phyloP scores from a whole-genome alignment of 2,329 filamentous ascomycete species.

The Gremmenia infestans region DNA sequence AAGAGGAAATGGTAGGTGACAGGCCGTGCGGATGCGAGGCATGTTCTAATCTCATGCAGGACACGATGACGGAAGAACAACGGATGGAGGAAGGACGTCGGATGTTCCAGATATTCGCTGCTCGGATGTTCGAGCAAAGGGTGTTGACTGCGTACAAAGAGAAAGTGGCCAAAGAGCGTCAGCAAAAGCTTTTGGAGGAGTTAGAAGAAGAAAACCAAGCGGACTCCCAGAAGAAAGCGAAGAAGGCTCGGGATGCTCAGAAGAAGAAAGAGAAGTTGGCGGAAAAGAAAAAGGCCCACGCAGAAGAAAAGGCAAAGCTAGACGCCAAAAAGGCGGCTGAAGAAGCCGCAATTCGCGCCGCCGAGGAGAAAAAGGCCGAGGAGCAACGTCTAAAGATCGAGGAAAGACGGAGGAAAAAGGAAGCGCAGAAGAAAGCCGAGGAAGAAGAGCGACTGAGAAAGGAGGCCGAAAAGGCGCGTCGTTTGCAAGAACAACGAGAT shows the following conservation, averaged over 20 bases:
- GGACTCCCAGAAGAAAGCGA: constrained; percentile 76
- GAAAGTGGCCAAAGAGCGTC: constrained; percentile 90
- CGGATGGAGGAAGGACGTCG: constrained; percentile 96
- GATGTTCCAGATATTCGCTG: constrained; percentile 99
- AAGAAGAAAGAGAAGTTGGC: constrained; percentile 93
- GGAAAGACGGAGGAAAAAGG: constrained; percentile 86
- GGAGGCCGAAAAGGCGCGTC: constrained; percentile 77
- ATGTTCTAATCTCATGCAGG: constrained; percentile 52
- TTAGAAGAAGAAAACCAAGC: constrained; percentile 77
- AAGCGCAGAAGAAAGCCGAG: constrained; percentile 82
- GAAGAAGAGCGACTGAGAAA: constrained; percentile 83
- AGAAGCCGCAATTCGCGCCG: constrained; percentile 69
- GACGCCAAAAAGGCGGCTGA: constrained; percentile 88
- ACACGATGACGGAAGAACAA: constrained; percentile 95
- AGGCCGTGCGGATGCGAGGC: constrained; percentile 14
- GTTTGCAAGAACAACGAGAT: constrained; percentile 78
- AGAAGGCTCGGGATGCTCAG: constrained; percentile 89
- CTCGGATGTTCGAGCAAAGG: constrained; percentile 97
- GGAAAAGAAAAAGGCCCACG: constrained; percentile 79
- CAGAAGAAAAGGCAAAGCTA: constrained; percentile 84
- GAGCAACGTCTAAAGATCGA: constrained; percentile 79
- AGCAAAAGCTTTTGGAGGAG: constrained; percentile 85
- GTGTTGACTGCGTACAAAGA: constrained; percentile 96
- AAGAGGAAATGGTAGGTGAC: constrained; percentile 64
- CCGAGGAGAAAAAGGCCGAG: constrained; percentile 73